Evolutionary conservation across 176 grass and related monocot species (phyloP), one percentile per base, ranked within the genome.

Genomic region (Miscanthus lutarioriparius): DNA sequence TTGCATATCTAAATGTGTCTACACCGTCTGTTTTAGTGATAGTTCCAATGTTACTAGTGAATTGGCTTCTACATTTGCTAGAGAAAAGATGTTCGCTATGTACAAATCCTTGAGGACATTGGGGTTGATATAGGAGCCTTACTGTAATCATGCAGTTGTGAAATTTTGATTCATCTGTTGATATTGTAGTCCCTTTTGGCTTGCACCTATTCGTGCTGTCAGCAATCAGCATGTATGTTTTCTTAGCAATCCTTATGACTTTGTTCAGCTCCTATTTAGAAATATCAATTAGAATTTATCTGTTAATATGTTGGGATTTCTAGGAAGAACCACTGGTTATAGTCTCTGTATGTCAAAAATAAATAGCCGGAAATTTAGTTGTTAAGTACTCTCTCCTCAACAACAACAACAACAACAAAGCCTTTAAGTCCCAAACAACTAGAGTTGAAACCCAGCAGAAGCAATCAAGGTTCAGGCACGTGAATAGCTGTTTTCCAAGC

Each of bases 71-170:
- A 66, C 35, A 73, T 72, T 19, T 89, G 16, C 38, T 45, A 80
- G 76, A 74, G 56, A 75, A 88, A 70, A 59, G 27, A 69, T 79
- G 75, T 58, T 79, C 53, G 47, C 67, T 10, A 74, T 27, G 72
- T 73, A 79, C 35, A 22, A 2, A 26, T 43, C 73, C 44, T 56
- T 53, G 17, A 20, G 3, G 0, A 73, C 38, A 16, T 36, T 41
- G 53, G 41, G 65, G 44, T 82, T 74, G 27, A 80, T 26, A 35
- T 69, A 40, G n/a, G 41, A 78, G 5, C 40, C 22, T 88, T 83
- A 54, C 61, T 88, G 40, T 67, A 48, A 63, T 64, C n/a, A 40
- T 53, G 17, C 37, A 41, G 45, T 61, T 88, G 72, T 71, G 75
- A 78, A 45, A 26, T 59, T 61, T 35, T 76, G 17, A 8, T 76